Evolutionary conservation across 257 asterid species (phyloP).

Genomic region (Solanum megistacrolobum): DNA sequence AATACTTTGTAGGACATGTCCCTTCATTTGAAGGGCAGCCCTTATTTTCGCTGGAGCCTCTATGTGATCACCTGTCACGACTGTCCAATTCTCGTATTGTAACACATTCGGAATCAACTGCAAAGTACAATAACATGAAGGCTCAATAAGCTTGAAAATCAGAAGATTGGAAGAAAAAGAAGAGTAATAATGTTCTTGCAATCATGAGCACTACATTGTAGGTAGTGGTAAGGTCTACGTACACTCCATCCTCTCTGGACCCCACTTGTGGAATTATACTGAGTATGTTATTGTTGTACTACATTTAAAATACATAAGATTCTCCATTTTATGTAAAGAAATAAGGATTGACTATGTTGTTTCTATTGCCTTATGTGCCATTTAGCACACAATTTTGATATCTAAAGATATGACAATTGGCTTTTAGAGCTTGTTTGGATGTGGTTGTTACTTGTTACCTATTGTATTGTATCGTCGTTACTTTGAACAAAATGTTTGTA

Average conservation of each 20-base stretch:
- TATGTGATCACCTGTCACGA: slow-evolving; percentile 43
- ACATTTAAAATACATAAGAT: background rate
- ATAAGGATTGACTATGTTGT: background rate
- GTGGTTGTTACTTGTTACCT: background rate
- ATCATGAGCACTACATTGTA: background rate
- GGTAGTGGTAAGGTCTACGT: background rate
- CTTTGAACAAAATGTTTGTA: background rate
- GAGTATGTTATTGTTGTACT: background rate
- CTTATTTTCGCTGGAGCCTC: slow-evolving; percentile 32
- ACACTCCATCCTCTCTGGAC: background rate
- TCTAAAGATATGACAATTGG: background rate
- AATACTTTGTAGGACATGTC: slow-evolving; percentile 37
- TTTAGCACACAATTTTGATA: background rate
- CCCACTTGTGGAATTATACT: background rate
- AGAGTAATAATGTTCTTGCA: background rate
- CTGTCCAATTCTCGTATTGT: slow-evolving; percentile 62
- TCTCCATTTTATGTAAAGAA: background rate
- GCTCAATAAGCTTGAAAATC: background rate
- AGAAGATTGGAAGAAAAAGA: background rate
- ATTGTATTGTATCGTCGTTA: background rate
- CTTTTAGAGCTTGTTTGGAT: background rate
- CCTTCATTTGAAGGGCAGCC: slow-evolving; percentile 27
- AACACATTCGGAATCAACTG: slow-evolving; percentile 54
- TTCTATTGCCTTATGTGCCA: background rate
- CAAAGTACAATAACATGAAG: background rate